Conservation (phyloP, 352 stramenopile genomes). For the Pythium folliculosum region DNA sequence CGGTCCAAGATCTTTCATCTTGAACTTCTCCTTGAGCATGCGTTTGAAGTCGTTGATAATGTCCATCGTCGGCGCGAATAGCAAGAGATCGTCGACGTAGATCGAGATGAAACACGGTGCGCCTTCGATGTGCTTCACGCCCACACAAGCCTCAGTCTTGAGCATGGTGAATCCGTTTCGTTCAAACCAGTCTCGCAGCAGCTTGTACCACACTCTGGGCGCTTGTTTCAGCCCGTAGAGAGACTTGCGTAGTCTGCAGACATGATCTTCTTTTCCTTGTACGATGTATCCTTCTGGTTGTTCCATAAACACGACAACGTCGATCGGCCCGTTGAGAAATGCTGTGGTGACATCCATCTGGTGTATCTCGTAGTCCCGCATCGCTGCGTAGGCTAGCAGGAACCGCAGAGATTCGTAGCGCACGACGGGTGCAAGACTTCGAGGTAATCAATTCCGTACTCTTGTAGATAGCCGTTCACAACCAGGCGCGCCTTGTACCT, state of each 20-base stretch:
- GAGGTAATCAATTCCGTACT: slow-evolving; percentile 9
- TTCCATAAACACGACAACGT: slow-evolving; percentile 27
- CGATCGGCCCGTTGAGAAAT: slow-evolving; percentile 28
- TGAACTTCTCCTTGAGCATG: slow-evolving; percentile 18
- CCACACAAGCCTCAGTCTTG: slow-evolving; percentile 29
- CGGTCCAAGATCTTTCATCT: slow-evolving; percentile 29
- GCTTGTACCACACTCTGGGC: slow-evolving; percentile 26
- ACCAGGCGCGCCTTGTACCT: slow-evolving; percentile 9
- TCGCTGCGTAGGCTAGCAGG: no score
- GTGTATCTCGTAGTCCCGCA: no score
- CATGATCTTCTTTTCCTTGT: slow-evolving; percentile 22
- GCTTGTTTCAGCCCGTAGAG: slow-evolving; percentile 32
- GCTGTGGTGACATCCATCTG: no score
- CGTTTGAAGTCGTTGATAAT: slow-evolving; percentile 16
- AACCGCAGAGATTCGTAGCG: no score
- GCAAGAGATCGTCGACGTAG: slow-evolving; percentile 31
- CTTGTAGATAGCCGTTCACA: slow-evolving; percentile 11
- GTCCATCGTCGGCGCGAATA: slow-evolving; percentile 25
- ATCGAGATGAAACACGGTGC: slow-evolving; percentile 27
- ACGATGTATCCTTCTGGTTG: slow-evolving; percentile 21
- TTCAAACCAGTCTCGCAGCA: slow-evolving; percentile 21
- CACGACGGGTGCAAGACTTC: no score
- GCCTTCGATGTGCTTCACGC: slow-evolving; percentile 18
- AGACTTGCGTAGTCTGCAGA: slow-evolving; percentile 24
- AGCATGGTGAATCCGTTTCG: slow-evolving; percentile 20